Percentiles rank a stretch among this genome's conserved stretches.
Evolutionary conservation across 2,329 filamentous ascomycete species (phyloP).

Genomic region (Fusarium haematococcum): DNA sequence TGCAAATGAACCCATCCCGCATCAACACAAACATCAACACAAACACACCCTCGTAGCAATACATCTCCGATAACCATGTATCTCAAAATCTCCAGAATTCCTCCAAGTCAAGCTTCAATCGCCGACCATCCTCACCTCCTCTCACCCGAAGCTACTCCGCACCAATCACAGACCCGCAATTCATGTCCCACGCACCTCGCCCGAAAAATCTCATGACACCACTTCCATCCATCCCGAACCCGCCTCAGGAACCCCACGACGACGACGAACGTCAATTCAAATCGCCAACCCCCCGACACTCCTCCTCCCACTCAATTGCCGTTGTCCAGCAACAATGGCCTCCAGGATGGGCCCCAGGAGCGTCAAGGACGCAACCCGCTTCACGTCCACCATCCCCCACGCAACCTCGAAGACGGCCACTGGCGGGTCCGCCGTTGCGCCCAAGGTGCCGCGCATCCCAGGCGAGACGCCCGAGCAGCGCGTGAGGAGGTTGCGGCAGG

Average conservation of each 20-base stretch:
- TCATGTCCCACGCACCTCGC: constrained; percentile 35
- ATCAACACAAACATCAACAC: not conserved
- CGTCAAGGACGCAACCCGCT: constrained; percentile 84
- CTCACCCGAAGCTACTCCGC: constrained; percentile 52
- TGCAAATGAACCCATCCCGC: not conserved
- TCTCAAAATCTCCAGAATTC: not conserved
- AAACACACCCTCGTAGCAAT: not conserved
- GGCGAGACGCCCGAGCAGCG: constrained; percentile 77
- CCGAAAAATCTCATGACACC: constrained; percentile 55
- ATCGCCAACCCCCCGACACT: not conserved
- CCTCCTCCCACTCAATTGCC: not conserved
- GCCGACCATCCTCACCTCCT: constrained; percentile 22
- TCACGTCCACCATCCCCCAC: constrained; percentile 66
- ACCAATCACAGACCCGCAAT: constrained; percentile 51
- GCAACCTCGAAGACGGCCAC: constrained; percentile 70
- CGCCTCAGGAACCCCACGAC: constrained; percentile 22
- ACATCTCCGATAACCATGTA: not conserved
- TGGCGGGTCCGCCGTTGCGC: constrained; percentile 50
- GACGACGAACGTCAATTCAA: constrained; percentile 2
- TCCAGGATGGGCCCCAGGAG: constrained; percentile 69
- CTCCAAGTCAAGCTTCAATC: not conserved
- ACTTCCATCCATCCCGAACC: constrained; percentile 44
- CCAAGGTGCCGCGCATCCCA: constrained; percentile 48
- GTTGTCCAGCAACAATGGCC: constrained; percentile 51
- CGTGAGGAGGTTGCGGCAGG: constrained; percentile 74